Base-by-base conservation (phyloP, 116 monocot genomes). In the Zostera marina region DNA sequence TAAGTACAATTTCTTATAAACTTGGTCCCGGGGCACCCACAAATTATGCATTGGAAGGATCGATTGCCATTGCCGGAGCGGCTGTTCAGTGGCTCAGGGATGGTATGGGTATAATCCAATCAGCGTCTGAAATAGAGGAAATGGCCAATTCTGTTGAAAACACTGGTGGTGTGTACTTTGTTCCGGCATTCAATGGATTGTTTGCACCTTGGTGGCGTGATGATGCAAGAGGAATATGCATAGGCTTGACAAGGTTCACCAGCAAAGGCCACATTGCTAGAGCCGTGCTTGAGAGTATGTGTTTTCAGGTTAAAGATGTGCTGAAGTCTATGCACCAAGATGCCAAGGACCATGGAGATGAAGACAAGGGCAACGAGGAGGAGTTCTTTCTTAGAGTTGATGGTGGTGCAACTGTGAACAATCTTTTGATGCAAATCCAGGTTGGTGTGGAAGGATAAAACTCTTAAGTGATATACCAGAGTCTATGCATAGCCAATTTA, bases 131-230 rank as follows among this genome's bases (percentile, higher is more conserved):
- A 43, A 75, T 88, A 3, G 88, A 94, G 54, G 72, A 44, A 14
- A 9, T 79, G 68, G 88, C 93, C 0, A 68, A 62, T 41, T 46
- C 24, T 14, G 93, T 88, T 65, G 76, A 81, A 57, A 84, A 76
- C 56, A 68, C 88, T 2, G 85, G 93, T 13, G 93, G 88, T 3
- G 75, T 94, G 16, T 94, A 94, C 60, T 88, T 94, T 49, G 88
- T 94, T 17, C 93, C 88, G 5, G 85, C 88, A 0, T 94, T 94
- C 58, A 94, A 88, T 69, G 93, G 93, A 8, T 60, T 94, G 57
- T 94, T 88, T 65, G 88, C 88, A 4, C 93, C 93, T 7, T 94
- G 93, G 93, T 94, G 93, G 88, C 68, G 74, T 41, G 93, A 94
- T 9, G 93, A 94, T 79, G 93, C 88, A 0, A 79, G 93, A 32